Base-by-base conservation (phyloP, 2,329 filamentous ascomycete species). In the Colletotrichum sp. region DNA sequence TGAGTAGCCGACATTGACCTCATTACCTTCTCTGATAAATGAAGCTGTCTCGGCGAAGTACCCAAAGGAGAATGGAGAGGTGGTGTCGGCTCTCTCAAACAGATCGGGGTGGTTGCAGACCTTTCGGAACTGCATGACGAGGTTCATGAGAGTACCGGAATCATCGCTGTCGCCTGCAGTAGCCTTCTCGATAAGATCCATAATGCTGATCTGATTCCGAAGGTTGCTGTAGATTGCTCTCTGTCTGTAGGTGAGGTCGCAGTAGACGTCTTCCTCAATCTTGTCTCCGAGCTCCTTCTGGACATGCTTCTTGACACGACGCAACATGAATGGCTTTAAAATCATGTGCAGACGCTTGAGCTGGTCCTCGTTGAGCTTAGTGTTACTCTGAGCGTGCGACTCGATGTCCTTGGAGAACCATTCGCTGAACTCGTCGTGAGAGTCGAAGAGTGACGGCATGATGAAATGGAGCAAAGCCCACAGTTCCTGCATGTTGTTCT, bases 111-210 rank as follows among this genome's bases (percentile, higher is more conserved):
- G 97, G 82, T 99, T 99, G 88, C 97, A 99, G 73, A 99, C 97
- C 87, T 99, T 99, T 81, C 97, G 93, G 91, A 99, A 99, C 86
- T 99, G 97, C 97, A 99, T 99, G 78, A 99, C 97, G 79, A 99
- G 89, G 85, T 99, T 99, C 97, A 99, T 99, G 81, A 99, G 87
- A 2, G 96, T 99, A 55, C 96, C 96, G 44, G 95, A 98, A 83
- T 99, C 97, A 80, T 96, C 93, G 66, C 99, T 97, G 81, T 98
- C 96, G 44, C 97, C 97, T 80, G 97, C 91, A 3, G 96, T 96
- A 2, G 95, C 96, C 90, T 98, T 99, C 85, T 99, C 97, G 71
- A 99, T 98, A 22, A 99, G 92, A 83, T 99, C 97, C 93, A 99
- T 97, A 80, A 99, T 96, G 85, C 96, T 99, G 86, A 99, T 98